Conservation (phyloP, 805 yeast genomes). For the Metschnikowia borealis region DNA sequence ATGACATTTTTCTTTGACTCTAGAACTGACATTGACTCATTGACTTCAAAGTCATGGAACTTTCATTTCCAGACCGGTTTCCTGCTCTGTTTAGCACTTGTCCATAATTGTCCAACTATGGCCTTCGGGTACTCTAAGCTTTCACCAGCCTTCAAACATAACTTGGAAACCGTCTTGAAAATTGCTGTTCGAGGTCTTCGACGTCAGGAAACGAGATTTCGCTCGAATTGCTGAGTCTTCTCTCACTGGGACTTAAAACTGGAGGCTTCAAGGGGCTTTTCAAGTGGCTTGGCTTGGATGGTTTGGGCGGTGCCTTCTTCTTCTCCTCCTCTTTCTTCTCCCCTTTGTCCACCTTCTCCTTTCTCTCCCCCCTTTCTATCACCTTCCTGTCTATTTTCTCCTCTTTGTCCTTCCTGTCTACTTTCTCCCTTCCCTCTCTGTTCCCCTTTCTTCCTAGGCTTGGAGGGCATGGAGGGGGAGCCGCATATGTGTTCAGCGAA, state of each 20-base stretch:
- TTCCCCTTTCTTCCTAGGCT: conserved; percentile 8
- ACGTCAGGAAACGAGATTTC: conserved; percentile 48
- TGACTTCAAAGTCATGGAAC: too few species aligned
- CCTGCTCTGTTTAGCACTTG: too few species aligned
- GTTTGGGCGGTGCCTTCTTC: conserved; percentile 55
- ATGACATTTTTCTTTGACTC: too few species aligned
- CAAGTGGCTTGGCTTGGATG: conserved; percentile 57
- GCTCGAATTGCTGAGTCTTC: conserved; percentile 33
- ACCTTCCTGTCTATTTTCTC: conserved; percentile 21
- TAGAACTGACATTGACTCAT: too few species aligned
- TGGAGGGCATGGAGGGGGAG: conserved; percentile 39
- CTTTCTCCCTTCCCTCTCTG: neutral
- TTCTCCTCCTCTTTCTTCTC: neutral
- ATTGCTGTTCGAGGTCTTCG: conserved; percentile 56
- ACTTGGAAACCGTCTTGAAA: conserved; percentile 59
- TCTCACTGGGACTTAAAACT: conserved; percentile 19
- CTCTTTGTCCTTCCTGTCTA: conserved; percentile 22
- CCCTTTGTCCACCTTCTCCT: neutral
- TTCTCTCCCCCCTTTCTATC: neutral
- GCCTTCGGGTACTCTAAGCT: too few species aligned
- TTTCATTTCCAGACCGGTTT: too few species aligned
- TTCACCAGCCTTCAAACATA: conserved; percentile 33
- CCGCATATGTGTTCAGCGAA: neutral
- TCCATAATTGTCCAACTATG: too few species aligned
- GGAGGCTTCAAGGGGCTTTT: conserved; percentile 18